These are phyloP conservation scores for Penicillium janthinellum DNA, from an alignment of 2,329 filamentous ascomycete species.

Conservation along the genomic window DNA sequence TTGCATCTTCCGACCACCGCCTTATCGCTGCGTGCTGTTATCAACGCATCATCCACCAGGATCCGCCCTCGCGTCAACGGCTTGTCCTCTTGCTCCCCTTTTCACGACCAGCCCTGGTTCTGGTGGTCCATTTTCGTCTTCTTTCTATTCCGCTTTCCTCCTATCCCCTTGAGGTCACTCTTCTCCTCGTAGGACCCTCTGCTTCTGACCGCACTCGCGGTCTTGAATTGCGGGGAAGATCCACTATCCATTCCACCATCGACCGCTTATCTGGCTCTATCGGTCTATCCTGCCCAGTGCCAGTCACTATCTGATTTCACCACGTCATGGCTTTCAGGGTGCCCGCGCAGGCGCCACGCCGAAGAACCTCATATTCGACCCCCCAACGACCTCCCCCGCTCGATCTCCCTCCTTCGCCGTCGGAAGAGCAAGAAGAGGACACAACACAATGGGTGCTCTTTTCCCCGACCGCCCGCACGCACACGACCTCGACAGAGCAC, in stretches of 20 bases:
- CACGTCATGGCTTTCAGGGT: conserved; percentile 41
- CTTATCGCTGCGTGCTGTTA: conserved; percentile 14
- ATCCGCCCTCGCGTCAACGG: not conserved
- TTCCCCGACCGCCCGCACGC: conserved; percentile 73
- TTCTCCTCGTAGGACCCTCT: conserved; percentile 4
- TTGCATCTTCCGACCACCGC: conserved; percentile 20
- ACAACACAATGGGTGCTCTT: conserved; percentile 97
- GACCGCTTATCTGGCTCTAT: conserved; percentile 13
- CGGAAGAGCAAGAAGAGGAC: conserved; percentile 60
- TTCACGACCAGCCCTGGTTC: not conserved
- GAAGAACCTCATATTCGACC: conserved; percentile 37
- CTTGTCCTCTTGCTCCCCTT: not conserved
- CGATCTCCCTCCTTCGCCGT: conserved; percentile 29
- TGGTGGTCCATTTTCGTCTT: not conserved
- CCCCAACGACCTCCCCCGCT: conserved; percentile 31
- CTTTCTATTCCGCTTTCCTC: not conserved
- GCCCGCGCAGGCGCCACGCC: conserved; percentile 40
- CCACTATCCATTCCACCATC: conserved; percentile 15
- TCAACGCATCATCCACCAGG: conserved; percentile 23
- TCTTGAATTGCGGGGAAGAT: conserved; percentile 27
- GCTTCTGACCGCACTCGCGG: conserved; percentile 14
- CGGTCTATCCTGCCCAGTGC: not conserved
- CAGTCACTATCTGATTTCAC: not conserved
- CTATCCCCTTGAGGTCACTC: not conserved
- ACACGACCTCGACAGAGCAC: conserved; percentile 64